Evolutionary conservation across 345 rosid species (phyloP).

Genomic region (Noccaea bulbosa): DNA sequence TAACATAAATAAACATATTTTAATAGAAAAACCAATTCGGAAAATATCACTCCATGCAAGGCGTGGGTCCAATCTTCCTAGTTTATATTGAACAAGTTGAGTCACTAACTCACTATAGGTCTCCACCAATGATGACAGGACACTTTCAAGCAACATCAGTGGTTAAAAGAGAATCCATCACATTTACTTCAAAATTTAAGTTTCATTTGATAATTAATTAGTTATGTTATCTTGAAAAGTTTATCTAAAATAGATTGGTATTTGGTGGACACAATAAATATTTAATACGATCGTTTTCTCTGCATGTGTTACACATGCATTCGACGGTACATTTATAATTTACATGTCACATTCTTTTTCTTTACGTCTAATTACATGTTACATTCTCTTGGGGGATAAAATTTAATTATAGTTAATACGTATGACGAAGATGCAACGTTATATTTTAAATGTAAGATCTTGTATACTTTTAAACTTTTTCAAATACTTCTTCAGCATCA

Average conservation of each 20-base stretch:
- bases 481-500: not conserved
- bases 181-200: slow-evolving; percentile 13
- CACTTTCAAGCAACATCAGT: slow-evolving; percentile 8
- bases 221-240: slow-evolving; percentile 6
- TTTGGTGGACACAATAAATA: slow-evolving; percentile 14
- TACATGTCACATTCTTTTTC: slow-evolving; percentile 7
- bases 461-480: not conserved
- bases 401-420: not conserved
- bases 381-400: not conserved
- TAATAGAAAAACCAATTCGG: no score
- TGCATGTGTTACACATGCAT: slow-evolving; percentile 25
- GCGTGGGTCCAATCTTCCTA: no score
- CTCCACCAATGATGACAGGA: slow-evolving; percentile 23
- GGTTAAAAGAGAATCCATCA: slow-evolving; percentile 7
- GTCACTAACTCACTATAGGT: slow-evolving; percentile 7
- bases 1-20: no score
- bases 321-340: slow-evolving; percentile 2
- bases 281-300: slow-evolving; percentile 18
- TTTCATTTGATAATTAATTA: not conserved
- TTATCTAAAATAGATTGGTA: not conserved
- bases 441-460: not conserved
- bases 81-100: slow-evolving; percentile 24
- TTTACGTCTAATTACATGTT: not conserved
- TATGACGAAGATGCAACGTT: not conserved
- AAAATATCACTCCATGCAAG: no score